Conservation (phyloP, 2,329 filamentous ascomycete species). For the Myotisia sp. region DNA sequence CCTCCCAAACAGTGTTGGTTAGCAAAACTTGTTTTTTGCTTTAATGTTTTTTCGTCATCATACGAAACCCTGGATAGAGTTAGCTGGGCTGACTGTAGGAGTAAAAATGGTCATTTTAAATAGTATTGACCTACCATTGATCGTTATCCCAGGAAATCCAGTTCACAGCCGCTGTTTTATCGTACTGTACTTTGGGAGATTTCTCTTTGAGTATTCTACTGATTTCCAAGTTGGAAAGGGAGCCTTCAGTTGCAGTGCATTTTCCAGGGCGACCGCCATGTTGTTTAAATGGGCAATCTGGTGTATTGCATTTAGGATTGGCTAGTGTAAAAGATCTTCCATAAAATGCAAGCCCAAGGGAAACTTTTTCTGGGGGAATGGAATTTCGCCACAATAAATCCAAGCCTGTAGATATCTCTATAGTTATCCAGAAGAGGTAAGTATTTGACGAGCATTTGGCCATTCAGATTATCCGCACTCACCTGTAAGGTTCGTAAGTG, state of each 20-base stretch:
- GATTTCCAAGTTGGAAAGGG: conserved; percentile 24
- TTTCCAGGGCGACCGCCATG: conserved; percentile 13
- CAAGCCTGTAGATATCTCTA: conserved; percentile 27
- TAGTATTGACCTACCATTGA: conserved; percentile 15
- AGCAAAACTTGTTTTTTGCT: conserved; percentile 21
- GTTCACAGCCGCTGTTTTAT: conserved; percentile 19
- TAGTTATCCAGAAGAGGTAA: conserved; percentile 18
- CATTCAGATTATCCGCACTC: conserved; percentile 1
- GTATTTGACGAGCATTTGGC: background rate
- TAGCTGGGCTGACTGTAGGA: background rate
- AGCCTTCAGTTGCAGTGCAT: conserved; percentile 16
- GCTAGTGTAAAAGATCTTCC: conserved; percentile 31
- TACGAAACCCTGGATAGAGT: conserved; percentile 11
- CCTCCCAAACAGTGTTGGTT: conserved; percentile 21
- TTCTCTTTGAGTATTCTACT: conserved; percentile 13
- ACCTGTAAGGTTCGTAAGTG: conserved; percentile 18
- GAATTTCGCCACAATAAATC: conserved; percentile 30
- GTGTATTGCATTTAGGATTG: conserved; percentile 13
- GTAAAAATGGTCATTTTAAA: background rate
- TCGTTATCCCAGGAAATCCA: conserved; percentile 15
- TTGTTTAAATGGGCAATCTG: conserved; percentile 14
- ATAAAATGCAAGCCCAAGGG: conserved; percentile 36
- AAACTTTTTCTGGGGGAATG: conserved; percentile 30
- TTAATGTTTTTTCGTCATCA: conserved; percentile 24
- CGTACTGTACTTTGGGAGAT: conserved; percentile 5